Evolutionary conservation across 139 green algal species (phyloP), one percentile per base, ranked within the genome.

Genomic region (Tetraselmis striata): DNA sequence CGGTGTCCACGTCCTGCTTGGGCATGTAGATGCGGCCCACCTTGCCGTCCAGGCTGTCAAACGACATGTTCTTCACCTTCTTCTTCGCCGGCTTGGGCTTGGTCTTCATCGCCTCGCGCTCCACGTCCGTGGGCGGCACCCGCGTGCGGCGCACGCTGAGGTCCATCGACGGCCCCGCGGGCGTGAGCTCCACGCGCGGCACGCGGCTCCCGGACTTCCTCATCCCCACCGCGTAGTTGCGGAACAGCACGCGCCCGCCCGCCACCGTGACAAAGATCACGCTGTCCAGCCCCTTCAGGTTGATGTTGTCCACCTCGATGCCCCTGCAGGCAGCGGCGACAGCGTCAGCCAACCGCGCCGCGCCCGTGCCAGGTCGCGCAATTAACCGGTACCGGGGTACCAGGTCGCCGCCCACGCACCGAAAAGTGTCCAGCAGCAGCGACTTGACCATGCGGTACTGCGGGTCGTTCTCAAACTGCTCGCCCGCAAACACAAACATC

Each of bases 11-110:
- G 75, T 94, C 89, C 84, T 98, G 95, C 81, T 89, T 89, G 26
- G 95, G 95, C 90, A 98, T 94, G 90, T 98, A 98, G 80, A 98
- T 95, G 79, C 92, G 92, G 1, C 95, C 95, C 22, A 98, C 92
- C 85, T 95, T 96, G 82, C 95, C 94, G 1, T 91, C 87, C 88
- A 98, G 77, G 18, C 82, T 45, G 84, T 97, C 92, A 28, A 79
- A 86, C 1, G 76, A 79, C 28, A 96, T 93, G 83, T 98, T 98
- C 92, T 98, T 98, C 77, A 94, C 93, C 93, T 97, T 97, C 84
- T 95, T 96, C 83, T 91, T 92, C 26, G 81, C 84, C 23, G 90
- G 26, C 87, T 92, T 93, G 18, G 90, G 86, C 83, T 91, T 85
- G 18, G 11, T 67, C 86, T 87, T 92, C 32, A 92, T 83, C 1